phyloP scores from a whole-genome alignment of 2,329 filamentous ascomycete genomes.

The Colletotrichum sp. region DNA sequence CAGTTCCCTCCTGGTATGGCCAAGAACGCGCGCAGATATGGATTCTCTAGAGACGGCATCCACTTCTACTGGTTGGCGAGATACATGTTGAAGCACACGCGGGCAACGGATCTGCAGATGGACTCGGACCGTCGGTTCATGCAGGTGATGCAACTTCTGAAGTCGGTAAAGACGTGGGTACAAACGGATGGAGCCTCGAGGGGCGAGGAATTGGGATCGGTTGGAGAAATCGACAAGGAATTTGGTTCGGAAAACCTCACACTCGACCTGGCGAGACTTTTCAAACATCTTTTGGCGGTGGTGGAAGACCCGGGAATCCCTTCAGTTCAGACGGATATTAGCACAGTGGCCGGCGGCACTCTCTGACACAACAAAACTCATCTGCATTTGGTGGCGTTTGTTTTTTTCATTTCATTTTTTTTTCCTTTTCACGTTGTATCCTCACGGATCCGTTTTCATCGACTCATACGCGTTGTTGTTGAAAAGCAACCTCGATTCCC shows the following conservation, averaged over 20 bases:
- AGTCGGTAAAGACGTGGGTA: constrained; percentile 64
- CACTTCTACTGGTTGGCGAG: constrained; percentile 77
- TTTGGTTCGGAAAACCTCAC: constrained; percentile 69
- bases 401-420: neutral
- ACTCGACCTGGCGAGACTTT: constrained; percentile 73
- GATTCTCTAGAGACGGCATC: constrained; percentile 73
- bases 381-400: constrained; percentile 29
- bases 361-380: constrained; percentile 30
- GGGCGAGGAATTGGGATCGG: constrained; percentile 70
- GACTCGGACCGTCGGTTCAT: constrained; percentile 63
- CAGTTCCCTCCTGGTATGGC: constrained; percentile 63
- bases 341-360: constrained; percentile 32
- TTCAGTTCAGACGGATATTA: constrained; percentile 45
- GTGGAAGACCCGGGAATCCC: constrained; percentile 46
- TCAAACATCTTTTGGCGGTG: constrained; percentile 61
- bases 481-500: constrained; percentile 21
- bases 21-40: constrained; percentile 62
- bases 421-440: constrained; percentile 9
- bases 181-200: constrained; percentile 66
- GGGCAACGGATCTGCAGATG: constrained; percentile 56
- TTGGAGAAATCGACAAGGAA: constrained; percentile 70
- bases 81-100: constrained; percentile 64
- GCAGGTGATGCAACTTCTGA: constrained; percentile 64
- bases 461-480: constrained; percentile 18
- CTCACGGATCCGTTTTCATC: constrained; percentile 16